Evolutionary conservation across 768 basidiomycete species (phyloP).

Genomic region (Rhizopogon vinicolor): DNA sequence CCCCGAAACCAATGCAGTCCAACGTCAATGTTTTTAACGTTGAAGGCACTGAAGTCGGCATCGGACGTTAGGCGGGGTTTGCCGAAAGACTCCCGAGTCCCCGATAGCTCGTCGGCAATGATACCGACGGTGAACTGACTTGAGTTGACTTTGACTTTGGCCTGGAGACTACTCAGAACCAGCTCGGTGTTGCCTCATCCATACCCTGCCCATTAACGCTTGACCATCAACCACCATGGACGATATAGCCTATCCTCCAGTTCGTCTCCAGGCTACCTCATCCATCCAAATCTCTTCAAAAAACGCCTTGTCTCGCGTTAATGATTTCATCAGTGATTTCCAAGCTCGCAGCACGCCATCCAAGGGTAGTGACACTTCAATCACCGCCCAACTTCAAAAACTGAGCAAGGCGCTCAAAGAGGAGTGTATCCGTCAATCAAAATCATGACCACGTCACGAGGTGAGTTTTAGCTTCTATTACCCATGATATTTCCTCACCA

Average conservation of each 20-base stretch:
- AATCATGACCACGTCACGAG: conserved; percentile 1
- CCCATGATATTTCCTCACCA: neutral
- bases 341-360: conserved; percentile 40
- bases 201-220: too few relatives aligned
- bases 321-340: conserved; percentile 46
- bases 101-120: too few relatives aligned
- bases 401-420: conserved; percentile 50
- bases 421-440: conserved; percentile 21
- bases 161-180: too few relatives aligned
- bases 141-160: too few relatives aligned
- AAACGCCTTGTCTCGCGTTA: conserved; percentile 35
- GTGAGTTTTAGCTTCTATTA: neutral
- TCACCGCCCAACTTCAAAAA: conserved; percentile 58
- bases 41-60: too few relatives aligned
- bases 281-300: conserved; percentile 35
- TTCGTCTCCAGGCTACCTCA: conserved; percentile 38
- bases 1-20: too few relatives aligned
- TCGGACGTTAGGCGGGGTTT: too few relatives aligned
- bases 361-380: conserved; percentile 49
- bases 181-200: too few relatives aligned
- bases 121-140: too few relatives aligned
- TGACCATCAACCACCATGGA: conserved; percentile 34
- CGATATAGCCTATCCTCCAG: conserved; percentile 40
- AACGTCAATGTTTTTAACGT: too few relatives aligned
- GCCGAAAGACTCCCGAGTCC: neutral